These are phyloP conservation scores for Meira miltonrushii DNA, from an alignment of 1,284 basidiomycete species.

Conservation along the genomic window DNA sequence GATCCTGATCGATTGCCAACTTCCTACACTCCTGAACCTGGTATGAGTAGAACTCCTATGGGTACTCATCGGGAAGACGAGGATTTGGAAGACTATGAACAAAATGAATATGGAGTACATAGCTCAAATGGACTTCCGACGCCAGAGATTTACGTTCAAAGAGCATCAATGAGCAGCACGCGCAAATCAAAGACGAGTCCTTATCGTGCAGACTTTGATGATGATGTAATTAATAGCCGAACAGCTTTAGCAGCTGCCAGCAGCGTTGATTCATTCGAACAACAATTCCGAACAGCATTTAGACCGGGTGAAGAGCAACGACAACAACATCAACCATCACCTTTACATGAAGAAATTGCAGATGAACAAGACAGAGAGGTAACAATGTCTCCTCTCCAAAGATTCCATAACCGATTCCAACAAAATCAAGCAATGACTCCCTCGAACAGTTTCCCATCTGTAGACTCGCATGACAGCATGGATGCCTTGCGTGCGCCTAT, in stretches of 20 bases:
- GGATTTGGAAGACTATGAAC: not conserved
- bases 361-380: not conserved
- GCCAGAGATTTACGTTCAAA: conserved; percentile 6
- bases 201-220: conserved; percentile 1
- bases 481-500: not conserved
- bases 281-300: conserved; percentile 10
- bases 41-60: not conserved
- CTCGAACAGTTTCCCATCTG: not conserved
- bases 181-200: not conserved
- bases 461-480: too few species aligned
- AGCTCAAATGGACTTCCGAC: not conserved
- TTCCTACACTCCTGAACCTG: conserved; percentile 9
- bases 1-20: conserved; percentile 24
- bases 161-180: not conserved
- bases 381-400: conserved; percentile 2
- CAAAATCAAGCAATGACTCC: not conserved
- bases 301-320: not conserved
- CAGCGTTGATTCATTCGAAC: conserved; percentile 9
- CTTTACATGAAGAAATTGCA: not conserved
- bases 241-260: conserved; percentile 5
- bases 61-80: not conserved
- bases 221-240: conserved; percentile 1
- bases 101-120: too few species aligned
- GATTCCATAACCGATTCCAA: conserved; percentile 11
- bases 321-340: not conserved